phyloP scores from a whole-genome alignment of 768 basidiomycete genomes.

The Botryobasidium botryosum region DNA sequence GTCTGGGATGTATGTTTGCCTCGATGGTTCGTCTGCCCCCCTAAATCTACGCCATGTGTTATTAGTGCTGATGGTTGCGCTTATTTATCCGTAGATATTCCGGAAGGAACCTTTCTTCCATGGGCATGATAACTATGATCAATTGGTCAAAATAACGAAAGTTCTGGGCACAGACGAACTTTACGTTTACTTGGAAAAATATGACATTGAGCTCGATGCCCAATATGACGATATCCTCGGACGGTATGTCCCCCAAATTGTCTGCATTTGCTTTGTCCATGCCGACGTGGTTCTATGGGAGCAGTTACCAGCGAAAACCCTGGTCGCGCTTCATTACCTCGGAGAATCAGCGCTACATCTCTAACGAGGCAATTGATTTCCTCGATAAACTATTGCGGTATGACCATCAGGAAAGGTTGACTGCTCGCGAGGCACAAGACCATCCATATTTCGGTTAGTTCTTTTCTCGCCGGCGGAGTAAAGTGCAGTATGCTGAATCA shows the following conservation, averaged over 20 bases:
- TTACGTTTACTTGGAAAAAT: slow-evolving; percentile 39
- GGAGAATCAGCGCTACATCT: slow-evolving; percentile 41
- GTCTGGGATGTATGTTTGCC: slow-evolving; percentile 57
- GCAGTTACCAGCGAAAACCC: slow-evolving; percentile 42
- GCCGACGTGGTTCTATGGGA: neutral
- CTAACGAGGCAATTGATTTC: slow-evolving; percentile 46
- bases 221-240: slow-evolving; percentile 39
- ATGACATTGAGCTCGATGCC: slow-evolving; percentile 49
- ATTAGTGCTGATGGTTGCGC: neutral
- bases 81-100: slow-evolving; percentile 33
- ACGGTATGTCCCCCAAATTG: slow-evolving; percentile 19
- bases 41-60: neutral
- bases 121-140: slow-evolving; percentile 57
- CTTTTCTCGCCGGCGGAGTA: neutral
- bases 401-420: slow-evolving; percentile 51
- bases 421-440: slow-evolving; percentile 46
- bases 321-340: slow-evolving; percentile 45
- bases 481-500: neutral
- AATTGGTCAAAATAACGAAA: slow-evolving; percentile 51
- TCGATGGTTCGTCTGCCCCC: slow-evolving; percentile 38
- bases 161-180: slow-evolving; percentile 52
- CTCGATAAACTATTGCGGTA: slow-evolving; percentile 49
- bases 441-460: slow-evolving; percentile 49
- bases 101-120: slow-evolving; percentile 61
- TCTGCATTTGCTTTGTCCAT: neutral